These are phyloP conservation scores for Xylaria arbuscula DNA, from an alignment of 2,329 filamentous ascomycete species.

Conservation along the genomic window DNA sequence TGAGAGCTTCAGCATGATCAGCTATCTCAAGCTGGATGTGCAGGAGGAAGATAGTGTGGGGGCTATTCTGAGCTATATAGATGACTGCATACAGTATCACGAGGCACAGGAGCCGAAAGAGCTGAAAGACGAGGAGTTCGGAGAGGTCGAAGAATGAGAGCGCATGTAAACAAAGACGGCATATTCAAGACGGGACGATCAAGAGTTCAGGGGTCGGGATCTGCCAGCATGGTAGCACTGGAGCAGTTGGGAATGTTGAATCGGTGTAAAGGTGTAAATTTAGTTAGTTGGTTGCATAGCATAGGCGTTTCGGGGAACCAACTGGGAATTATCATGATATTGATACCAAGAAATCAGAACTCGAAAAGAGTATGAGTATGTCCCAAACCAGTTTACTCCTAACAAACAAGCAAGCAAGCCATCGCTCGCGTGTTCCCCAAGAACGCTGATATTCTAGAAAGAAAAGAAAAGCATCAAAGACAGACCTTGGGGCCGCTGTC, in stretches of 20 bases:
- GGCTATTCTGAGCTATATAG: constrained; percentile 68
- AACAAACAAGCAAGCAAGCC: constrained; percentile 11
- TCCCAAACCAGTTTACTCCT: constrained; percentile 16
- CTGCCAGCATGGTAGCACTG: neutral
- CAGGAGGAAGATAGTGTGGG: constrained; percentile 93
- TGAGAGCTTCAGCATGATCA: constrained; percentile 98
- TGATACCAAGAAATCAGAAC: constrained; percentile 41
- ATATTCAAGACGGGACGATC: neutral
- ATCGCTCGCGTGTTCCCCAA: constrained; percentile 21
- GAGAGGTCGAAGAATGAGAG: constrained; percentile 39
- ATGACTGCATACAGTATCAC: constrained; percentile 59
- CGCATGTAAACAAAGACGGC: neutral
- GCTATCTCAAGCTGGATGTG: constrained; percentile 88
- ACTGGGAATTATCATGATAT: constrained; percentile 28
- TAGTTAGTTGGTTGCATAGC: constrained; percentile 44
- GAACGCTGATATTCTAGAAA: neutral
- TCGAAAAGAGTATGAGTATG: constrained; percentile 20
- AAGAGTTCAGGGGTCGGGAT: neutral
- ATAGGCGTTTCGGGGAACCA: constrained; percentile 42
- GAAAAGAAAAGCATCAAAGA: constrained; percentile 8
- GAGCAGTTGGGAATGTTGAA: neutral
- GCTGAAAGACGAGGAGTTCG: constrained; percentile 50
- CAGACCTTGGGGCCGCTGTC: neutral
- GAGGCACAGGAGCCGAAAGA: constrained; percentile 52
- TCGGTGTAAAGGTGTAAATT: too few relatives aligned